Base-by-base conservation (phyloP, 2,329 filamentous ascomycete species). In the Metarhizium album region DNA sequence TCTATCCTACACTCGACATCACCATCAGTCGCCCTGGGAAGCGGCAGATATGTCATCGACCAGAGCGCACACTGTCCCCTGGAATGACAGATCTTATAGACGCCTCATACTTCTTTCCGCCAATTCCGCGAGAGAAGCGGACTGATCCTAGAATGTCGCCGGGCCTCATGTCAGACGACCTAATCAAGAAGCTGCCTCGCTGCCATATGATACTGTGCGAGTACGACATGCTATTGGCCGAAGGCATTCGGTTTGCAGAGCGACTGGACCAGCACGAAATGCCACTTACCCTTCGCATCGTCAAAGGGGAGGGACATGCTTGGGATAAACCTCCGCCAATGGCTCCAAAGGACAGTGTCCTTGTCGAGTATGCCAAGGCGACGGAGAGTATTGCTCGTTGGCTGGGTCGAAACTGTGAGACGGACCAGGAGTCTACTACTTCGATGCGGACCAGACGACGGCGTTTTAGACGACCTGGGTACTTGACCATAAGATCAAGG, bases 1-100 rank as follows among this genome's bases (percentile, higher is more conserved):
- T 79, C 68, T 85, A 84, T 59, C 82, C 82, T 0, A 70, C 79
- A 0, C 72, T 79, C 38, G 80, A 84, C 62, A 83, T 78, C 65
- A 82, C 79, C 2, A 68, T 76, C 14, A 71, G 72, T 3, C 75
- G 82, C 4, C 72, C 71, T 0, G 70, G 74, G 47, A 81, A 82
- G 56, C 74, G 80, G 2, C 67, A 70, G n/a, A 70, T 71, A 2
- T 80, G 76, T 52, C 58, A 68, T 3, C 68, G 71, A 2, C 80
- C 80, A 0, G 79, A 83, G 33, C 73, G 76, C 47, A 81, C 80
- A 6, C 67, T 84, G 2, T 74, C 81, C 2, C 70, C 74, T 6
- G 67, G 70, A 18, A 67, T 85, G 53, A 83, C 81, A 0, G 74
- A 80, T 52, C 71, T 85, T 3, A 83, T 84, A 57, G 82, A 84